phyloP scores from a whole-genome alignment of 495 filamentous ascomycete genomes.

The Penicillium paxilli region DNA sequence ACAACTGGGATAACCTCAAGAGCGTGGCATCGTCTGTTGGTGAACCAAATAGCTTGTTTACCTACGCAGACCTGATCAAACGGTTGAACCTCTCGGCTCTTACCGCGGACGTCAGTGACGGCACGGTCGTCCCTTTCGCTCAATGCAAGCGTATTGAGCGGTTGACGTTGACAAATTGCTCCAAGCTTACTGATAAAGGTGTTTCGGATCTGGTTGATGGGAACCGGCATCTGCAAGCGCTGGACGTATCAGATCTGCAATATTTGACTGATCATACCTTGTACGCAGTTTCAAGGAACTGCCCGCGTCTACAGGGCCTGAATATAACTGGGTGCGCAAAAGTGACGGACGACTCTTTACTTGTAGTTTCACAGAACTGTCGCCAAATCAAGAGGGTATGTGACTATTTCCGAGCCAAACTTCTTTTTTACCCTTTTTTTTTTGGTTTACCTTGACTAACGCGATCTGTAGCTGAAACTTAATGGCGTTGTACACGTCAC shows the following conservation, averaged over 20 bases:
- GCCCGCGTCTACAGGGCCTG: slow-evolving; percentile 82
- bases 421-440: not conserved
- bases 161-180: slow-evolving; percentile 90
- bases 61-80: slow-evolving; percentile 84
- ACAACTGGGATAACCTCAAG: slow-evolving; percentile 75
- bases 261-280: slow-evolving; percentile 83
- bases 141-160: slow-evolving; percentile 91
- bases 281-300: slow-evolving; percentile 75
- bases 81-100: slow-evolving; percentile 85
- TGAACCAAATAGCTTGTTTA: slow-evolving; percentile 69
- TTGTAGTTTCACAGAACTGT: slow-evolving; percentile 79
- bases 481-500: slow-evolving; percentile 82
- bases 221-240: slow-evolving; percentile 78
- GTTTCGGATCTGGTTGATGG: slow-evolving; percentile 76
- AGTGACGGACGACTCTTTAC: slow-evolving; percentile 82
- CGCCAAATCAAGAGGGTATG: slow-evolving; percentile 83
- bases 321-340: slow-evolving; percentile 87
- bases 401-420: not conserved
- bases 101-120: slow-evolving; percentile 77
- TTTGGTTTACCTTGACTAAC: not conserved
- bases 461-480: slow-evolving; percentile 72
- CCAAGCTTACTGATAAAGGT: slow-evolving; percentile 77
- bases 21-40: slow-evolving; percentile 76
- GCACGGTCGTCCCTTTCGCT: slow-evolving; percentile 77
- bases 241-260: slow-evolving; percentile 83